phyloP scores from a whole-genome alignment of 768 basidiomycete genomes.

The Suillus subluteus region DNA sequence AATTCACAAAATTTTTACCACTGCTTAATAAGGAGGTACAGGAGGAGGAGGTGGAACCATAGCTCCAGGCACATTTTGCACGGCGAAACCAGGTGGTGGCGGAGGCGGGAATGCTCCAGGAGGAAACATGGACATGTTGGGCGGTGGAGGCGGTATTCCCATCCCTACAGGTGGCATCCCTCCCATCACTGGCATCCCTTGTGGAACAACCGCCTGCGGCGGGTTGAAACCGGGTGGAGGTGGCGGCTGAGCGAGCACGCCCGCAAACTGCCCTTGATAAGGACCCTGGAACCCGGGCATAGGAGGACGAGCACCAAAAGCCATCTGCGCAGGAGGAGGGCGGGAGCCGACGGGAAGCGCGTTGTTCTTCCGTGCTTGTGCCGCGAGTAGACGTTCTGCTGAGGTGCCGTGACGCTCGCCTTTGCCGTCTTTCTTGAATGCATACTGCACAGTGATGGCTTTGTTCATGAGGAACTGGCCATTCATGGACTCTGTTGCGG shows the following conservation, averaged over 20 bases:
- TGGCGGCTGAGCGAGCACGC: conserved; percentile 79
- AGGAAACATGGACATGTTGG: conserved; percentile 51
- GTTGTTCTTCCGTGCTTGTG: conserved; percentile 95
- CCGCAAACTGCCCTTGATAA: conserved; percentile 93
- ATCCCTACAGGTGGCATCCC: conserved; percentile 34
- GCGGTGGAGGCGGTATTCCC: conserved; percentile 41
- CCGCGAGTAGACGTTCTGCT: conserved; percentile 94
- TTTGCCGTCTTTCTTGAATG: conserved; percentile 99
- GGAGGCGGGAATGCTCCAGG: conserved; percentile 59
- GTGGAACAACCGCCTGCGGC: conserved; percentile 67
- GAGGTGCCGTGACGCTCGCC: conserved; percentile 96
- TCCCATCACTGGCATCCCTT: conserved; percentile 40
- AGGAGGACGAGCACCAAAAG: conserved; percentile 67
- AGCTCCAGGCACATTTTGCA: conserved; percentile 45
- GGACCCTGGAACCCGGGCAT: conserved; percentile 75
- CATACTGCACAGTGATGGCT: conserved; percentile 95
- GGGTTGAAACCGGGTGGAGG: conserved; percentile 81
- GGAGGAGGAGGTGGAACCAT: conserved; percentile 51
- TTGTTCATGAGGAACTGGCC: conserved; percentile 98
- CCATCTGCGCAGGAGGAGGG: conserved; percentile 68
- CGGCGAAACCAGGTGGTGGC: conserved; percentile 67
- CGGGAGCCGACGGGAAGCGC: conserved; percentile 79
- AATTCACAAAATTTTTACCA: neutral
- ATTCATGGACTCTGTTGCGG: conserved; percentile 96
- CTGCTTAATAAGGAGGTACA: conserved; percentile 35